Percentiles rank a stretch among this genome's conserved stretches.
Conservation (phyloP, 2,329 filamentous ascomycete species). For the Pezicula radicicola region DNA sequence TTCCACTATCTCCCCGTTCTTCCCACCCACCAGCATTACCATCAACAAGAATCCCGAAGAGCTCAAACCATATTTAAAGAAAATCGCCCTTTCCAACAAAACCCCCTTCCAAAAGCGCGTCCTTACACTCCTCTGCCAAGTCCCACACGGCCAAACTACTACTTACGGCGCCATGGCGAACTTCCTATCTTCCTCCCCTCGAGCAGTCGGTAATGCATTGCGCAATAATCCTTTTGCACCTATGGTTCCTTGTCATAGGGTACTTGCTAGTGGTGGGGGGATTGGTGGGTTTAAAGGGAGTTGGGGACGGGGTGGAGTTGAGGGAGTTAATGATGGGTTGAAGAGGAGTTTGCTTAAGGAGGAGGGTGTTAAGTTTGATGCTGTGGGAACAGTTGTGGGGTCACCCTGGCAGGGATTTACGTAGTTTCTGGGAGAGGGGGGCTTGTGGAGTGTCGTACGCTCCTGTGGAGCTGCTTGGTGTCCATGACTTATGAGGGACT, state of each 20-base stretch:
- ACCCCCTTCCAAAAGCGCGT: conserved; percentile 61
- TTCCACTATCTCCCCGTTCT: conserved; percentile 2
- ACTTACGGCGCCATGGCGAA: conserved; percentile 73
- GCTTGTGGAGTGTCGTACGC: background rate
- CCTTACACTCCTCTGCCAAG: conserved; percentile 71
- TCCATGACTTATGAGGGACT: background rate
- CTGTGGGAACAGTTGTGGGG: conserved; percentile 55
- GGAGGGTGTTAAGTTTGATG: conserved; percentile 65
- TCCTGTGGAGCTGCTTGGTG: background rate
- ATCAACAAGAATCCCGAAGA: conserved; percentile 6
- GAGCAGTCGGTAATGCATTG: conserved; percentile 76
- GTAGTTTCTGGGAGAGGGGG: conserved; percentile 1
- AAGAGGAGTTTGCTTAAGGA: conserved; percentile 49
- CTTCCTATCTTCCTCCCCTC: conserved; percentile 66
- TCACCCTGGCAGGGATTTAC: conserved; percentile 24
- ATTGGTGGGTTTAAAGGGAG: conserved; percentile 71
- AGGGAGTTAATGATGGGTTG: conserved; percentile 63
- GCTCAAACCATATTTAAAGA: conserved; percentile 16
- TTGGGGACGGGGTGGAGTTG: conserved; percentile 58
- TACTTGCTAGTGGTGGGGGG: conserved; percentile 70
- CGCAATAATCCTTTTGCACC: conserved; percentile 80
- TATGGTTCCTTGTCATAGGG: conserved; percentile 76
- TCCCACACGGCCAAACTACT: conserved; percentile 71
- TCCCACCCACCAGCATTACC: background rate
- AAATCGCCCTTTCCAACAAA: conserved; percentile 19